These are phyloP conservation scores for Globisporangium paroecandrum DNA, from an alignment of 352 stramenopile species.

Conservation along the genomic window DNA sequence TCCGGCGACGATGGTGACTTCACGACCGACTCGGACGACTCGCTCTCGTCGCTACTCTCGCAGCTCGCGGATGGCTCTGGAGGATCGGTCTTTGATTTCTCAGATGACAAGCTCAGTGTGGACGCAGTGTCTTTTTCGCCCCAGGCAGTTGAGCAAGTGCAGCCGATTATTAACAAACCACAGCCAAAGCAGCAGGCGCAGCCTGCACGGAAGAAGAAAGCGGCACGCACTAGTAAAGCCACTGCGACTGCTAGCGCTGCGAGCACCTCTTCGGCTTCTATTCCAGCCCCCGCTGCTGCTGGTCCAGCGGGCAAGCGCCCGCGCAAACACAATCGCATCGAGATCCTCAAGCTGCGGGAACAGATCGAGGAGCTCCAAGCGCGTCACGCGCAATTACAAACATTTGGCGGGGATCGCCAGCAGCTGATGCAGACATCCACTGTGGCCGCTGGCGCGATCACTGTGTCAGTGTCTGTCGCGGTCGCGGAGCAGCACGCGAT, in stretches of 20 bases:
- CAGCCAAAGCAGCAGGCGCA: neutral
- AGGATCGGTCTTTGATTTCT: neutral
- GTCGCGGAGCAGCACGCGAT: slow-evolving; percentile 2
- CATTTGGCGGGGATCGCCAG: neutral
- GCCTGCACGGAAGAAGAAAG: neutral
- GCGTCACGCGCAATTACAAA: neutral
- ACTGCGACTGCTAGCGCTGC: neutral
- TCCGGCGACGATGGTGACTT: neutral
- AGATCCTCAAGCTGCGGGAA: slow-evolving; percentile 18
- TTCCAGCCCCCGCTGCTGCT: neutral
- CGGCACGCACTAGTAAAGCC: neutral
- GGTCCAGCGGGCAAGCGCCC: slow-evolving; percentile 1
- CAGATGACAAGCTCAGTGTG: neutral
- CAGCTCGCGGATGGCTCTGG: slow-evolving; percentile 1
- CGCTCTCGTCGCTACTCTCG: slow-evolving; percentile 9
- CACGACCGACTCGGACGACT: slow-evolving; percentile 2
- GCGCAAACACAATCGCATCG: slow-evolving; percentile 16
- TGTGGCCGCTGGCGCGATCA: neutral
- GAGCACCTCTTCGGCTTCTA: neutral
- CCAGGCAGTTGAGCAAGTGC: neutral
- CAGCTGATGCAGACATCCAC: neutral
- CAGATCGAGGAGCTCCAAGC: slow-evolving; percentile 12
- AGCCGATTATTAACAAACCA: neutral
- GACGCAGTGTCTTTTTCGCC: neutral
- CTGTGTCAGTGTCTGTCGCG: neutral